A percentile compares a stretch with the other conserved stretches of the same genome.
phyloP scores from a whole-genome alignment of 2,329 filamentous ascomycete genomes.

The Apiospora marii region DNA sequence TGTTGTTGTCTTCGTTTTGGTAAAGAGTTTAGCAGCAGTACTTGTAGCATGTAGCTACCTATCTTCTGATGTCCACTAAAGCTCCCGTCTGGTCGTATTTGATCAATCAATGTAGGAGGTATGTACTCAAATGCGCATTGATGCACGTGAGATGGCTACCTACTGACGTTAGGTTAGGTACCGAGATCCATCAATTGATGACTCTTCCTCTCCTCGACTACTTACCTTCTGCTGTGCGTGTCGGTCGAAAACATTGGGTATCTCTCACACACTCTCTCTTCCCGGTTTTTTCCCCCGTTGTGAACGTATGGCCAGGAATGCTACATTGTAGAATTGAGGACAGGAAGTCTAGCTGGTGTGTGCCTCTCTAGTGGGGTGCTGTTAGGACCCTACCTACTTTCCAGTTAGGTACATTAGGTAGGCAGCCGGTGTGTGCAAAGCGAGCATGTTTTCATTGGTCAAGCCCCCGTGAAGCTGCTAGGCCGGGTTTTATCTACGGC shows the following conservation, averaged over 20 bases:
- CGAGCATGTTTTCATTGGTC: slow-evolving; percentile 13
- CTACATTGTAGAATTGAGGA: background rate
- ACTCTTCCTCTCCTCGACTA: background rate
- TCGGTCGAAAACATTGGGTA: too few species aligned
- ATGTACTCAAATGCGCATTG: background rate
- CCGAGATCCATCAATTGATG: background rate
- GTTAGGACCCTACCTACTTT: background rate
- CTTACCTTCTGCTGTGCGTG: background rate
- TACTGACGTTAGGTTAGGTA: background rate
- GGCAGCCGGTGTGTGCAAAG: background rate
- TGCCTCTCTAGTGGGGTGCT: background rate
- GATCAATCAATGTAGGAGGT: too few species aligned
- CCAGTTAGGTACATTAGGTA: background rate
- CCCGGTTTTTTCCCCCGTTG: too few species aligned
- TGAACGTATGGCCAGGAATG: background rate
- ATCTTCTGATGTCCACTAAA: background rate
- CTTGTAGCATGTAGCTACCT: background rate
- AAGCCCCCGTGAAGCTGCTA: slow-evolving; percentile 1
- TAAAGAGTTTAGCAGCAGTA: background rate
- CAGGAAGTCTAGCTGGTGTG: background rate
- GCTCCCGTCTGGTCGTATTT: background rate
- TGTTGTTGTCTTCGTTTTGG: background rate
- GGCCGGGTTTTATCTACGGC: background rate
- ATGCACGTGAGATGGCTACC: background rate
- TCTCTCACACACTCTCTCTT: too few species aligned